A percentile compares a stretch with the other conserved stretches of the same genome.
These are phyloP conservation scores for Ustilago crameri DNA, from an alignment of 1,284 basidiomycete genomes.

Conservation along the genomic window DNA sequence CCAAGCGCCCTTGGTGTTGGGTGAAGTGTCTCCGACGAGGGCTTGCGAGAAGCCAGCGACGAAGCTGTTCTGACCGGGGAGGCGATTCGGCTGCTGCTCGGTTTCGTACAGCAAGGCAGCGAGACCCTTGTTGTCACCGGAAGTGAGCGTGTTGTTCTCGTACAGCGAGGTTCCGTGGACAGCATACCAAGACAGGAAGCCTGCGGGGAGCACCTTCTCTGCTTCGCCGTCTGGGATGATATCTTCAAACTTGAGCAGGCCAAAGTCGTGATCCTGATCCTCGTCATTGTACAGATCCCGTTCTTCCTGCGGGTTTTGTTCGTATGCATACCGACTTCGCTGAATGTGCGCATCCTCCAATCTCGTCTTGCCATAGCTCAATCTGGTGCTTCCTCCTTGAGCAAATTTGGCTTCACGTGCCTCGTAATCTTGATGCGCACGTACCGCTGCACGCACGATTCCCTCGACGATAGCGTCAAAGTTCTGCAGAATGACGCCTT, in stretches of 20 bases:
- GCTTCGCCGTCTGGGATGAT: neutral
- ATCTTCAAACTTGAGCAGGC: conserved; percentile 56
- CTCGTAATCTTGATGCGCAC: conserved; percentile 75
- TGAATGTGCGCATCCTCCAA: conserved; percentile 78
- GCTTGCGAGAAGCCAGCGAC: conserved; percentile 60
- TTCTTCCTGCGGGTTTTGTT: conserved; percentile 56
- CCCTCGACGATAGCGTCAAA: conserved; percentile 79
- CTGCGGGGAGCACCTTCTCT: conserved; percentile 14
- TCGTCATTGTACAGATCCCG: conserved; percentile 52
- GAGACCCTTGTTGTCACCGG: conserved; percentile 60
- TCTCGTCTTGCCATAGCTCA: conserved; percentile 75
- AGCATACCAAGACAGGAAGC: conserved; percentile 74
- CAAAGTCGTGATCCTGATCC: conserved; percentile 61
- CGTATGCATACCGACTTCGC: conserved; percentile 56
- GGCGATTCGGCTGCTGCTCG: conserved; percentile 41
- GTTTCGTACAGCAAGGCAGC: conserved; percentile 57
- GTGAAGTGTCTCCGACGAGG: conserved; percentile 59
- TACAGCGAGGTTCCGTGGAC: conserved; percentile 75
- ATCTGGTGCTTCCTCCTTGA: conserved; percentile 8
- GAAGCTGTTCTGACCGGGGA: conserved; percentile 52
- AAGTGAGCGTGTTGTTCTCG: conserved; percentile 63
- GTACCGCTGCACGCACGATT: conserved; percentile 76
- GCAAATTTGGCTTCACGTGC: conserved; percentile 6
- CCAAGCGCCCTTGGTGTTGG: conserved; percentile 57
- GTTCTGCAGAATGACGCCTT: conserved; percentile 75